Evolutionary conservation across 2,329 filamentous ascomycete species (phyloP), one percentile per base, ranked within the genome.

Genomic region (Fusarium succisae): DNA sequence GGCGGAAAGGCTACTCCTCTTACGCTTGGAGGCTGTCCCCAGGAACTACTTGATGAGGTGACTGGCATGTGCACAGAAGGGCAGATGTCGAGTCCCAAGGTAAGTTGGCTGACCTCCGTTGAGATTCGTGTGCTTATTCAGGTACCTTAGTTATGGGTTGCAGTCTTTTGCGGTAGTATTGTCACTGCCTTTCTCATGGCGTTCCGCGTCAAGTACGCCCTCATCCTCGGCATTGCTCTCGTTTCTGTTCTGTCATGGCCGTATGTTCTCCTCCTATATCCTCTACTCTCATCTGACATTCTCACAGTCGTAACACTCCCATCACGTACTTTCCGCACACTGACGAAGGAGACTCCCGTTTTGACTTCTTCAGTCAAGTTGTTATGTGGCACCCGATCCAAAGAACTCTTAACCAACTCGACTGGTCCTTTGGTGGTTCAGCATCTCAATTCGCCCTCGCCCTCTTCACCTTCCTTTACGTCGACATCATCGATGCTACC

Each of bases 101-200:
- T 89, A 80, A 76, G 83, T 77, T 18, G 4, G 4, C 7, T 26
- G 8, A 5, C 5, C 22, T 35, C 6, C 22, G 6, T 13, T 10
- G 12, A 20, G 24, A 3, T 8, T 30, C 10, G 6, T n/a, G n/a
- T 38, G 30, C 70, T 77, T 28, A 78, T 43, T 4, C 20, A 24
- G 22, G 6, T 44, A 35, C 32, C 13, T 35, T 35, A 91, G 90
- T 85, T 97, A 87, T 98, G 95, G 95, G 89, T 97, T 61, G 95
- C 93, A 17, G 92, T 97, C 73, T 91, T 94, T 79, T 90, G 92
- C 61, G 94, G 95, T 20, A 94, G 94, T 39, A 86, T 97, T 51
- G 82, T 97, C 43, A 96, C 94, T 0, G 91, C 93, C 10, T 89
- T 96, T 74, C 89, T 97, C 82, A 94, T 94, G 92, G 89, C 92